phyloP scores from a whole-genome alignment of 2,329 filamentous ascomycete genomes.

The Clonostachys byssicola region DNA sequence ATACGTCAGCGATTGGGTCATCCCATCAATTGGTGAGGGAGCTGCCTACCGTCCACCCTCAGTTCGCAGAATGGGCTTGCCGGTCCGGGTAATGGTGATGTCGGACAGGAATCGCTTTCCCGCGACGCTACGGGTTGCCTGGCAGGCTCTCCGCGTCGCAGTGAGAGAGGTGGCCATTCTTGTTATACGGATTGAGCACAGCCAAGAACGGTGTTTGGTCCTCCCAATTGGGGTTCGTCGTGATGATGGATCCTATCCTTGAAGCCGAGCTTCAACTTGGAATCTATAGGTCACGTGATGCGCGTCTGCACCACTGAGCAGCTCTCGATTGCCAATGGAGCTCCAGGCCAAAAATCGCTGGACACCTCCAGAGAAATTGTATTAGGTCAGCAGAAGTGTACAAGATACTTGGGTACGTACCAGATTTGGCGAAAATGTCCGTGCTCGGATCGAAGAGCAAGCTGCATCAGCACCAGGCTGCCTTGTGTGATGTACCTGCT shows the following conservation, averaged over 20 bases:
- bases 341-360: too few species aligned
- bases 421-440: too few species aligned
- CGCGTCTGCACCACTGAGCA: too few species aligned
- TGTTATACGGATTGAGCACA: constrained; percentile 16
- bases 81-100: constrained; percentile 89
- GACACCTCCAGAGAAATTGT: too few species aligned
- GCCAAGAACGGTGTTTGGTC: constrained; percentile 17
- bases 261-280: too few species aligned
- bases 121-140: constrained; percentile 38
- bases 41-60: constrained; percentile 79
- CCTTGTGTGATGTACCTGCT: too few species aligned
- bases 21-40: constrained; percentile 11
- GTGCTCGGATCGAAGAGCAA: too few species aligned
- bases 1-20: constrained; percentile 16
- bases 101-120: constrained; percentile 64
- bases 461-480: too few species aligned
- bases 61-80: constrained; percentile 87
- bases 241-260: neutral
- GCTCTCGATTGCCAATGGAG: too few species aligned
- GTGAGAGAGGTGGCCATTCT: constrained; percentile 54
- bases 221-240: constrained; percentile 19
- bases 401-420: too few species aligned
- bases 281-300: too few species aligned
- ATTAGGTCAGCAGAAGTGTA: too few species aligned
- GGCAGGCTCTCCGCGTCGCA: constrained; percentile 49